Conservation (phyloP, 768 basidiomycete genomes). For the Lyophyllum shimeji region DNA sequence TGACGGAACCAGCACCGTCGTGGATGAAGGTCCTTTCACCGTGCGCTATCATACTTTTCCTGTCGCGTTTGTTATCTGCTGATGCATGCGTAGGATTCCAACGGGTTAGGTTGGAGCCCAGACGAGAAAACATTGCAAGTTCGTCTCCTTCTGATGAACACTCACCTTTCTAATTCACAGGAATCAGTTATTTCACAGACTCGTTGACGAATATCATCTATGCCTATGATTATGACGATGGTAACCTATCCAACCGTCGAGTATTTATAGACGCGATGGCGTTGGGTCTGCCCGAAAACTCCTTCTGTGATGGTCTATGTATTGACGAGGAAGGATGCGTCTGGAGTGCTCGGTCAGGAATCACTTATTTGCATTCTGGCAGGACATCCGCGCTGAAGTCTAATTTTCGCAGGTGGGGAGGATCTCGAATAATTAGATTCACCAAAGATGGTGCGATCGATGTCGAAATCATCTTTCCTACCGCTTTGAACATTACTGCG, state of each 20-base stretch:
- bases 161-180: slow-evolving; percentile 4
- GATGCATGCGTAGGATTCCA: slow-evolving; percentile 47
- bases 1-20: slow-evolving; percentile 43
- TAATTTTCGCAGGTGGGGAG: slow-evolving; percentile 53
- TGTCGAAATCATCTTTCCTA: slow-evolving; percentile 57
- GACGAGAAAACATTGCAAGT: slow-evolving; percentile 61
- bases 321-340: slow-evolving; percentile 61
- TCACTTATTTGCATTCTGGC: slow-evolving; percentile 1
- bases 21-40: slow-evolving; percentile 67
- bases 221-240: slow-evolving; percentile 64
- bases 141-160: neutral
- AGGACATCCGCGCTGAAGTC: slow-evolving; percentile 5
- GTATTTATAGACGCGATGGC: slow-evolving; percentile 57
- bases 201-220: slow-evolving; percentile 65
- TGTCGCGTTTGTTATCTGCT: slow-evolving; percentile 8
- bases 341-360: slow-evolving; percentile 57
- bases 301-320: slow-evolving; percentile 67
- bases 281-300: slow-evolving; percentile 45
- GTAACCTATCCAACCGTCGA: slow-evolving; percentile 55
- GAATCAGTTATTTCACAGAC: slow-evolving; percentile 67
- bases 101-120: slow-evolving; percentile 64
- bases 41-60: slow-evolving; percentile 34
- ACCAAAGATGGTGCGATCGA: slow-evolving; percentile 53
- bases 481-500: slow-evolving; percentile 62
- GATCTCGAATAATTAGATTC: slow-evolving; percentile 58